Percentiles rank a stretch among this genome's conserved stretches.
These are phyloP conservation scores for Paraleonurus japonicus DNA, from an alignment of 257 asterid genomes.

Conservation along the genomic window DNA sequence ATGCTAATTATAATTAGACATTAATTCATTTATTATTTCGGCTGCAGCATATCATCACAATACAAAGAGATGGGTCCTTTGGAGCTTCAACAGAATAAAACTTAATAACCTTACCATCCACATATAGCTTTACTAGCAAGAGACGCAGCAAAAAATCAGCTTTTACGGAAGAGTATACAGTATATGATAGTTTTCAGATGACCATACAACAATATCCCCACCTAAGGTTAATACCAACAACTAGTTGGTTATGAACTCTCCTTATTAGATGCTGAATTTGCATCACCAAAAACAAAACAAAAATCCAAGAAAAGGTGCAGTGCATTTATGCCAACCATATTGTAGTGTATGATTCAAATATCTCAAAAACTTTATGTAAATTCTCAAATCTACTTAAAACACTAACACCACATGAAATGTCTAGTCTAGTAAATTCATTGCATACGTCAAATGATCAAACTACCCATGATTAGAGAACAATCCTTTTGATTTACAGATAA, in stretches of 20 bases:
- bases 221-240: background rate
- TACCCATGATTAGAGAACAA: background rate
- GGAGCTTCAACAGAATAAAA: background rate
- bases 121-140: background rate
- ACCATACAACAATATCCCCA: background rate
- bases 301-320: background rate
- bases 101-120: background rate
- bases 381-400: too few species aligned
- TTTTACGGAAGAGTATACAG: background rate
- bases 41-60: background rate
- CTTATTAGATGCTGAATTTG: background rate
- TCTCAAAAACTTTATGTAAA: background rate
- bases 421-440: background rate
- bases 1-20: background rate
- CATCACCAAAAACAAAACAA: background rate
- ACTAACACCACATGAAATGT: background rate
- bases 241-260: background rate
- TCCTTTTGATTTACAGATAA: background rate
- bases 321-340: background rate
- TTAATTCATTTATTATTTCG: background rate
- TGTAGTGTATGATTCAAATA: background rate
- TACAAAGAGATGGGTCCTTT: background rate
- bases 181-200: background rate
- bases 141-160: background rate
- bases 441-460: background rate